Evolutionary conservation across 2,329 filamentous ascomycete genomes (phyloP), one percentile per base, ranked within the genome.

Genomic region (Fusarium stilboides): DNA sequence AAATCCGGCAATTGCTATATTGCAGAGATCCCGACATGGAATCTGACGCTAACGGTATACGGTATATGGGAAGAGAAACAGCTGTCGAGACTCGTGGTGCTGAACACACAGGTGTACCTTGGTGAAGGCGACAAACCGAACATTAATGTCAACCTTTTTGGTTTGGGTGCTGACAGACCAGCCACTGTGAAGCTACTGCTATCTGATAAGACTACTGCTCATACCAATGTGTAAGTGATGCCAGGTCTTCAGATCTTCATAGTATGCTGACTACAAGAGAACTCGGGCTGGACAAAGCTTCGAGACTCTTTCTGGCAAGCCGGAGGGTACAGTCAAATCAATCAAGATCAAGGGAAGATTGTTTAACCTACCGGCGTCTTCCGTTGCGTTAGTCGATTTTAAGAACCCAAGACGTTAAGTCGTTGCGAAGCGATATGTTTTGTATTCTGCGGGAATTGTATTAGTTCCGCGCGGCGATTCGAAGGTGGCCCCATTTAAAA

Each of bases 231-330:
- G 45, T 47, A 47, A 24, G 45, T 47, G n/a, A 20, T 31, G 28
- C 10, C 10, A 13, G 12, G 28, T 12, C n/a, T 17, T 47, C 36
- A 20, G 8, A 47, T 7, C 6, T 4, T 10, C 17, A 19, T 12
- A 10, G n/a, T 10, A 24, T 22, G 6, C 12, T 26, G 15, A 10
- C 44, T 47, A 47, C 31, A 6, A 24, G 3, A 47, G 45, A 8
- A 47, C 45, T 4, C 36, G 31, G 45, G 45, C 22, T 20, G 31
- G 45, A 28, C 45, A 47, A 34, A 47, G 10, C n/a, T 47, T 47
- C 34, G 31, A 47, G 19, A 47, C 45, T 7, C 24, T 47, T 17
- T 36, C 31, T 2, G 45, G 45, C 5, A 47, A 24, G 45, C 45
- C 45, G 1, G 28, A 47, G 8, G 45, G 45, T 15, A 14, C 15